Evolutionary conservation across 2,329 filamentous ascomycete species (phyloP).

Genomic region (Alternaria dauci): DNA sequence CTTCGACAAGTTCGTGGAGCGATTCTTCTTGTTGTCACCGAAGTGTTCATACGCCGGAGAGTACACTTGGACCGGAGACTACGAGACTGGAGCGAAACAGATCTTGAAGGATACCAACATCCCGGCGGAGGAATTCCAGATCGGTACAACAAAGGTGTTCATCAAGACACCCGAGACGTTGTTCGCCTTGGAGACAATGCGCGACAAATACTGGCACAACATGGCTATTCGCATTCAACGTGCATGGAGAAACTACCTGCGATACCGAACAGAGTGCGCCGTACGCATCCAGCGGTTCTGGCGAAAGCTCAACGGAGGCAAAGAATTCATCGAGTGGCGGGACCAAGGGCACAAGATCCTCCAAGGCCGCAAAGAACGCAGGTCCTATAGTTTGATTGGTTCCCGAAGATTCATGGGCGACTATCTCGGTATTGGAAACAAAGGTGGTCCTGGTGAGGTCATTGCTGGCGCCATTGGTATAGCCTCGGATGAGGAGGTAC

Average conservation of each 20-base stretch:
- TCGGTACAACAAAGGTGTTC: constrained; percentile 96
- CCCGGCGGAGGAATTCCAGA: constrained; percentile 92
- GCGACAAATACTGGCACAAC: constrained; percentile 98
- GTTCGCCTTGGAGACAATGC: constrained; percentile 96
- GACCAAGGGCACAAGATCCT: constrained; percentile 87
- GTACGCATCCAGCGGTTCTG: constrained; percentile 95
- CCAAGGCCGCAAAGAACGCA: constrained; percentile 85
- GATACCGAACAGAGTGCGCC: constrained; percentile 90
- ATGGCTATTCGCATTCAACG: constrained; percentile 98
- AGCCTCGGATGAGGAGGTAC: constrained; percentile 72
- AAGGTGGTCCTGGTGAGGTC: constrained; percentile 79
- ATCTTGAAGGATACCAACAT: constrained; percentile 98
- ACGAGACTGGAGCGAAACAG: constrained; percentile 85
- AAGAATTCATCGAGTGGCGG: constrained; percentile 86
- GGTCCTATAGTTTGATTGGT: constrained; percentile 88
- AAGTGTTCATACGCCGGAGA: constrained; percentile 96
- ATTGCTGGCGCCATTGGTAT: constrained; percentile 79
- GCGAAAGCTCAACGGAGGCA: constrained; percentile 89
- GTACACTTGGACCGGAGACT: constrained; percentile 92
- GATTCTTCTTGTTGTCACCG: constrained; percentile 93
- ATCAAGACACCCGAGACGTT: constrained; percentile 98
- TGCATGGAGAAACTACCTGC: constrained; percentile 94
- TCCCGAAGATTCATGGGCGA: constrained; percentile 93
- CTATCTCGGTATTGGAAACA: constrained; percentile 87
- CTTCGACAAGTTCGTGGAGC: constrained; percentile 97